Conservation (phyloP, 306 rosid species). For the Castanopsis chinensis region DNA sequence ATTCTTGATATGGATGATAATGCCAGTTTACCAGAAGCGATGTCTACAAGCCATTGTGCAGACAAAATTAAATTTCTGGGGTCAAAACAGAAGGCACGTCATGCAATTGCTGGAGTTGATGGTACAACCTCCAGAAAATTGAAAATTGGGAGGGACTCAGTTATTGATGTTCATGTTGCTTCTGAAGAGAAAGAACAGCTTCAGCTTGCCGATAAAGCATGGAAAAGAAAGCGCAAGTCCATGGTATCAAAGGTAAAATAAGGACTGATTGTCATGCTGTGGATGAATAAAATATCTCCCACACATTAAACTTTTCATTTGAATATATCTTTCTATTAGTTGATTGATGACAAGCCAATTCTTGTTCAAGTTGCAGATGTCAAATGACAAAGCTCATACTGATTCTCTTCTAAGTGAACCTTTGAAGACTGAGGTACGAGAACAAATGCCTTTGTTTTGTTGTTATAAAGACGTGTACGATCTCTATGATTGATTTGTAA, state of each 20-base stretch:
- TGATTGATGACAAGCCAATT: conserved; percentile 13
- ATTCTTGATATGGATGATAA: conserved; percentile 51
- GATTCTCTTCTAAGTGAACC: conserved; percentile 37
- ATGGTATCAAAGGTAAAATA: conserved; percentile 41
- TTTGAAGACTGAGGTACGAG: conserved; percentile 48
- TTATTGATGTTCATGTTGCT: conserved; percentile 29
- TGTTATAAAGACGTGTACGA: neutral
- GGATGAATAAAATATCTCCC: neutral
- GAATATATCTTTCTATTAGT: neutral
- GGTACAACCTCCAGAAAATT: conserved; percentile 47
- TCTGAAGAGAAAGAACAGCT: conserved; percentile 52
- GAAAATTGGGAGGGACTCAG: conserved; percentile 54
- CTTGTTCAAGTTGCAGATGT: conserved; percentile 37
- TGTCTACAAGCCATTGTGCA: conserved; percentile 59
- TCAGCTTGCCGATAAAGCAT: conserved; percentile 32
- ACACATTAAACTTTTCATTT: neutral
- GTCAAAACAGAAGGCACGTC: conserved; percentile 33
- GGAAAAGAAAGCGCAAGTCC: conserved; percentile 65
- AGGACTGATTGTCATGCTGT: neutral
- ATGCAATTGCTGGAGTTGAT: conserved; percentile 43
- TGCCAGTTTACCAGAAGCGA: conserved; percentile 51
- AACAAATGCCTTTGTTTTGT: neutral
- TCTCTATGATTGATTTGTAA: neutral
- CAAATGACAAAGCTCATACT: conserved; percentile 30
- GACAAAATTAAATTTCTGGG: conserved; percentile 40